Conservation (phyloP, 2,329 filamentous ascomycete species). For the Cercospora canescens region DNA sequence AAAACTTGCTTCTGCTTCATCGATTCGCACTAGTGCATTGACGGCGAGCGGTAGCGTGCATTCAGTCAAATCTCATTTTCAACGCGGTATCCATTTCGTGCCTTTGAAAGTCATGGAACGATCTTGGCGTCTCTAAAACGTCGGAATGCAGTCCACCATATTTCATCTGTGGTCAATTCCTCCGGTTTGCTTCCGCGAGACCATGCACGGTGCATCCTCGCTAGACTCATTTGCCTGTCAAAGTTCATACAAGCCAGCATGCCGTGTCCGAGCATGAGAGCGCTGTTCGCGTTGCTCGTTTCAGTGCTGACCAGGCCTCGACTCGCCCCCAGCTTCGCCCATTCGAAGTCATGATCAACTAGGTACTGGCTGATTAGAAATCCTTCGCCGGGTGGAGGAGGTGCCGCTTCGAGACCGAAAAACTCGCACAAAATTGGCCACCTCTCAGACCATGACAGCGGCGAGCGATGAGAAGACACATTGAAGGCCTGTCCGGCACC, state of each 20-base stretch:
- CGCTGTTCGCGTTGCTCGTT: constrained; percentile 39
- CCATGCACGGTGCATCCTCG: constrained; percentile 42
- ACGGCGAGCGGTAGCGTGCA: neutral
- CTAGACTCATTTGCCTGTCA: constrained; percentile 49
- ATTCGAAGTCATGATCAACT: constrained; percentile 34
- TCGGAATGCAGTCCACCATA: constrained; percentile 49
- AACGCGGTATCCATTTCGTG: neutral
- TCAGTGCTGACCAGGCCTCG: constrained; percentile 42
- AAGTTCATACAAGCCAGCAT: constrained; percentile 47
- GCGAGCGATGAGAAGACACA: constrained; percentile 22
- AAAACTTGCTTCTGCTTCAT: neutral
- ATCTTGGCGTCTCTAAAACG: constrained; percentile 46
- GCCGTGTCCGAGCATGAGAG: constrained; percentile 45
- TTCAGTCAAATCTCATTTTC: neutral
- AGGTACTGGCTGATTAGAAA: constrained; percentile 33
- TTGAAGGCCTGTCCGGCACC: constrained; percentile 29
- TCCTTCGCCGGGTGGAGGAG: constrained; percentile 21
- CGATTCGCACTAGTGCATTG: neutral
- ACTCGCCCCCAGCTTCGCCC: constrained; percentile 37
- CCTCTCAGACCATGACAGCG: constrained; percentile 25
- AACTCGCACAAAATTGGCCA: constrained; percentile 31
- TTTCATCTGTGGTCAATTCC: constrained; percentile 28
- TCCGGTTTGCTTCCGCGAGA: constrained; percentile 16
- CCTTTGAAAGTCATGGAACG: constrained; percentile 38
- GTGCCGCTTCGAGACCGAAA: constrained; percentile 28